phyloP scores from a whole-genome alignment of 2,329 filamentous ascomycete species.

The Delphinella strobiligena region DNA sequence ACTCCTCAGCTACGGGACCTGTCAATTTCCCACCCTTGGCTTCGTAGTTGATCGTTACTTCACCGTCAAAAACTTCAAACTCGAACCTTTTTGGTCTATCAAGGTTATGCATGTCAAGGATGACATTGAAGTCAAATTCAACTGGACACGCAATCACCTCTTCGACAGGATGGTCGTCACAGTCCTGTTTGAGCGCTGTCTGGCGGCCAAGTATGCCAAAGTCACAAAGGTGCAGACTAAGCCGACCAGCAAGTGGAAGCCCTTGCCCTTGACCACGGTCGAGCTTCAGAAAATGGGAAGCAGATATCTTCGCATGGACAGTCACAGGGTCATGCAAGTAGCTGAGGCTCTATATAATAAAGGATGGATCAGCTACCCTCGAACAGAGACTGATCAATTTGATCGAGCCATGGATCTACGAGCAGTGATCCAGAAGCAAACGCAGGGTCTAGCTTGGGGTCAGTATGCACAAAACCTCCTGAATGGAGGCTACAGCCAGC shows the following conservation, averaged over 20 bases:
- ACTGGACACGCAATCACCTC: constrained; percentile 68
- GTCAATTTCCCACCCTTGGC: constrained; percentile 90
- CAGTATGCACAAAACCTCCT: constrained; percentile 61
- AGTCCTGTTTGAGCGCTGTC: constrained; percentile 75
- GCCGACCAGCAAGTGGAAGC: constrained; percentile 87
- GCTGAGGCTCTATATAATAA: constrained; percentile 85
- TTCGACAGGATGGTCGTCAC: constrained; percentile 77
- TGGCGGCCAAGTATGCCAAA: constrained; percentile 62
- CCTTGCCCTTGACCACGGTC: constrained; percentile 84
- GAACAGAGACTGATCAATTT: constrained; percentile 94
- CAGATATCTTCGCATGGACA: constrained; percentile 76
- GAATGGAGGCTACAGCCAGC: constrained; percentile 66
- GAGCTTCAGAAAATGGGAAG: constrained; percentile 95
- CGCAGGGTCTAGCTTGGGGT: constrained; percentile 65
- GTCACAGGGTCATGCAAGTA: constrained; percentile 75
- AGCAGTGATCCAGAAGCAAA: constrained; percentile 72
- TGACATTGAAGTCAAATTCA: constrained; percentile 67
- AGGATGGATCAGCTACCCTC: constrained; percentile 93
- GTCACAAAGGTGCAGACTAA: constrained; percentile 82
- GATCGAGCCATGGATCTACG: constrained; percentile 79
- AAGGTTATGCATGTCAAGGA: constrained; percentile 70
- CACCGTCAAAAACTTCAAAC: constrained; percentile 83
- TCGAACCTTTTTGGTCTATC: constrained; percentile 88
- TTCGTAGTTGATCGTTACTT: constrained; percentile 97
- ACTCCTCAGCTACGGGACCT: constrained; percentile 44